Conservation (phyloP, 2,329 filamentous ascomycete species). For the Ascochyta pisi region DNA sequence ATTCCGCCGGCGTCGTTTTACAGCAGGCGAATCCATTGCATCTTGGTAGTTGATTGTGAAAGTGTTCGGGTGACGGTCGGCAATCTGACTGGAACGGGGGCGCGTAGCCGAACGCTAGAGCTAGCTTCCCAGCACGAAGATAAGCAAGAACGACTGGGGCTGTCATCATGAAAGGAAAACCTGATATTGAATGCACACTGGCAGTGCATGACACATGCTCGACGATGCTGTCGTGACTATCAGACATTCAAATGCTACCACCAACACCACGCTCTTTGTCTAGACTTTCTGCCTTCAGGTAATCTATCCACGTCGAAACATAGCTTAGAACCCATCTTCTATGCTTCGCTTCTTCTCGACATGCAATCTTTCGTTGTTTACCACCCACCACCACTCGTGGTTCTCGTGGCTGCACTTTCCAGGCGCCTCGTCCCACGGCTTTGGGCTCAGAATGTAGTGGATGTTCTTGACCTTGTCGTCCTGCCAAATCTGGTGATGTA, state of each 20-base stretch:
- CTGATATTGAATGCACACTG: too few species aligned
- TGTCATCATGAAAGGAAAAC: too few species aligned
- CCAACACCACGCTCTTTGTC: slow-evolving; percentile 4
- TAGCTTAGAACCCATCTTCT: slow-evolving; percentile 57
- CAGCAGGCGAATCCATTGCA: slow-evolving; percentile 7
- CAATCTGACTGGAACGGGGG: neutral
- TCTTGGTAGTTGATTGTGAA: neutral
- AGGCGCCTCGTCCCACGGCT: slow-evolving; percentile 67
- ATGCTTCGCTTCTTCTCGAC: slow-evolving; percentile 58
- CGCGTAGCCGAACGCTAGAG: slow-evolving; percentile 6
- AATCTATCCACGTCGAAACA: neutral
- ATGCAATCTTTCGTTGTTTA: slow-evolving; percentile 57
- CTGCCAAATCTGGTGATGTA: slow-evolving; percentile 66
- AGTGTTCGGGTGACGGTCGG: neutral
- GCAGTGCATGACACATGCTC: neutral
- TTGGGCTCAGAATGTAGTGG: slow-evolving; percentile 67
- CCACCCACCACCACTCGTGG: slow-evolving; percentile 65
- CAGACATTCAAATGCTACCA: slow-evolving; percentile 10
- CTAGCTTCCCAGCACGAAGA: neutral
- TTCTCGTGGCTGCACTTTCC: slow-evolving; percentile 55
- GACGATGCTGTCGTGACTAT: neutral
- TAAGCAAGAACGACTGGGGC: neutral
- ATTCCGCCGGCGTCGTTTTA: slow-evolving; percentile 3
- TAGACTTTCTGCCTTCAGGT: neutral
- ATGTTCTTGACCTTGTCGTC: slow-evolving; percentile 68